Evolutionary conservation across 495 filamentous ascomycete species (phyloP).

Genomic region (Thermothielavioides terrestris): DNA sequence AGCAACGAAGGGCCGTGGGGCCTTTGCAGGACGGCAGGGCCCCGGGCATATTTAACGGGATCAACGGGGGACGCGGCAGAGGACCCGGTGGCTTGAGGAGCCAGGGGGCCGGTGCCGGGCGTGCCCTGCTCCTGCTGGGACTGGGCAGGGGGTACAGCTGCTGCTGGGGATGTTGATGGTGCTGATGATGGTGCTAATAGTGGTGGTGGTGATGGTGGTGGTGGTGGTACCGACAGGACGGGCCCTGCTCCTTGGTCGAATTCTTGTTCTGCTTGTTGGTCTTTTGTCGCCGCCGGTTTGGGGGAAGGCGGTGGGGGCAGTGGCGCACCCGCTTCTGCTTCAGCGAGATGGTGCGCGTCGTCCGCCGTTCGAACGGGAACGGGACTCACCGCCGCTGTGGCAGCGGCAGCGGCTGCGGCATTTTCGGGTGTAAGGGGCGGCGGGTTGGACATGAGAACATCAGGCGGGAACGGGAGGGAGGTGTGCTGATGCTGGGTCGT

Average conservation of each 20-base stretch:
- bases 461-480: constrained; percentile 26
- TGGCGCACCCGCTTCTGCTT: constrained; percentile 1
- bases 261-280: no score
- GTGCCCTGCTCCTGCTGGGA: constrained; percentile 16
- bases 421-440: constrained; percentile 35
- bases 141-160: constrained; percentile 21
- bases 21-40: constrained; percentile 32
- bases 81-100: constrained; percentile 17
- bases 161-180: constrained; percentile 14
- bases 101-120: constrained; percentile 20
- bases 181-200: constrained; percentile 23
- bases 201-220: constrained; percentile 15
- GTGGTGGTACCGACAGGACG: constrained; percentile 23
- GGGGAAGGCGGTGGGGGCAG: constrained; percentile 7
- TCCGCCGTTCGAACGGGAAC: constrained; percentile 21
- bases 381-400: constrained; percentile 42
- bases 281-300: constrained; percentile 8
- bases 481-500: not conserved
- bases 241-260: constrained; percentile 15
- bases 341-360: constrained; percentile 6
- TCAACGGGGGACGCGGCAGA: constrained; percentile 28
- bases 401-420: constrained; percentile 42
- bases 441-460: constrained; percentile 47
- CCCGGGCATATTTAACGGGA: constrained; percentile 40
- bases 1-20: constrained; percentile 40